phyloP scores from a whole-genome alignment of 2,329 filamentous ascomycete genomes.

The Phoma sp. region DNA sequence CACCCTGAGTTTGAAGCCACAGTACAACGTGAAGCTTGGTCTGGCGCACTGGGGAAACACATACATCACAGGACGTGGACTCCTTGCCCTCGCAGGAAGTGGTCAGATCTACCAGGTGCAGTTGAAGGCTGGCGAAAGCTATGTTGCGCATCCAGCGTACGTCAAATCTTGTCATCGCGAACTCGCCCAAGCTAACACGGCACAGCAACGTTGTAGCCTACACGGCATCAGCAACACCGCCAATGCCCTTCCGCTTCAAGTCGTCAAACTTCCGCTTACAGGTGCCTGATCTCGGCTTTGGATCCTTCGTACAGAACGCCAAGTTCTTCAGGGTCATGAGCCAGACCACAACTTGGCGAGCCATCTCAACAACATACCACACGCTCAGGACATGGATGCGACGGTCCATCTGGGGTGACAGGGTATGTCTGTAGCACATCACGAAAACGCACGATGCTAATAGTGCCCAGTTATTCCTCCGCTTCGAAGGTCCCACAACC shows the following conservation, averaged over 20 bases:
- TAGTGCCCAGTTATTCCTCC: slow-evolving; percentile 72
- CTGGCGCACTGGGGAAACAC: slow-evolving; percentile 92
- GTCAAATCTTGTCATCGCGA: neutral
- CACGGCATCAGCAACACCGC: slow-evolving; percentile 73
- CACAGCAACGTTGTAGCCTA: slow-evolving; percentile 87
- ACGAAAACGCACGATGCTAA: slow-evolving; percentile 19
- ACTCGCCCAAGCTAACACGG: slow-evolving; percentile 3
- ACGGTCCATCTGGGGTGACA: slow-evolving; percentile 89
- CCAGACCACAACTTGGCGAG: slow-evolving; percentile 74
- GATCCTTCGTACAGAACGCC: slow-evolving; percentile 69
- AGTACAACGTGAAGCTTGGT: slow-evolving; percentile 75
- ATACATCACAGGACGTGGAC: slow-evolving; percentile 82
- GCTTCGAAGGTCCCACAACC: slow-evolving; percentile 85
- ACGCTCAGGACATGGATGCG: slow-evolving; percentile 76
- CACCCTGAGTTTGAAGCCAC: slow-evolving; percentile 76
- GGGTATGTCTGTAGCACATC: slow-evolving; percentile 55
- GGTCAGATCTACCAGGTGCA: slow-evolving; percentile 90
- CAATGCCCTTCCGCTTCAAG: slow-evolving; percentile 86
- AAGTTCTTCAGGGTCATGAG: slow-evolving; percentile 77
- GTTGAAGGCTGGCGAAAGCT: slow-evolving; percentile 82
- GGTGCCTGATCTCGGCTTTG: slow-evolving; percentile 71
- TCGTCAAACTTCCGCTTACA: slow-evolving; percentile 77
- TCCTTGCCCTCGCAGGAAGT: slow-evolving; percentile 82
- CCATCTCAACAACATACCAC: slow-evolving; percentile 69
- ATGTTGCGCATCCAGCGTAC: slow-evolving; percentile 78